Conservation (phyloP, 352 stramenopile genomes). For the Globisporangium emineosum region DNA sequence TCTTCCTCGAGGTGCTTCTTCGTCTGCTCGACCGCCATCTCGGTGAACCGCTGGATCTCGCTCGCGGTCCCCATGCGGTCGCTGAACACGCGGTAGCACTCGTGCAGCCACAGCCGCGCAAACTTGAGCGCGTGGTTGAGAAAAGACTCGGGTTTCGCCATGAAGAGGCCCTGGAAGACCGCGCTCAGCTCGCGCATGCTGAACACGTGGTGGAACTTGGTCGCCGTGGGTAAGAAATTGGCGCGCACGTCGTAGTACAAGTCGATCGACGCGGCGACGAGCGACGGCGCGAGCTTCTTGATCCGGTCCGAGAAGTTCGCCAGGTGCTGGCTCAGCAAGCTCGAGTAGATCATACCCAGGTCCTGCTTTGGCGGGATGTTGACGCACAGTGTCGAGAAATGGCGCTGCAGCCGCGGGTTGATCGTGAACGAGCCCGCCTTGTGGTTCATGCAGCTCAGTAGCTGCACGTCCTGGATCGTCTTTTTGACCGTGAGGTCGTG, state of each 20-base stretch:
- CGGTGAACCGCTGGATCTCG: slow-evolving; percentile 77
- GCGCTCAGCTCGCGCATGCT: slow-evolving; percentile 88
- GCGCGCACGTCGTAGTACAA: slow-evolving; percentile 67
- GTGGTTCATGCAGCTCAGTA: slow-evolving; percentile 90
- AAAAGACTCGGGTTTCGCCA: slow-evolving; percentile 60
- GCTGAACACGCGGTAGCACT: slow-evolving; percentile 90
- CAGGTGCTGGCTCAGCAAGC: slow-evolving; percentile 63
- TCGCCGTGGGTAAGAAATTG: slow-evolving; percentile 87
- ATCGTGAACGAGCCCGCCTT: slow-evolving; percentile 87
- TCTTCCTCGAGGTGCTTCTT: slow-evolving; percentile 89
- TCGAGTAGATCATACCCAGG: slow-evolving; percentile 67
- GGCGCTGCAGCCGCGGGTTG: slow-evolving; percentile 84
- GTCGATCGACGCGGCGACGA: slow-evolving; percentile 84
- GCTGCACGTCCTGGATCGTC: slow-evolving; percentile 86
- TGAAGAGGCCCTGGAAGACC: slow-evolving; percentile 86
- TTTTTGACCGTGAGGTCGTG: slow-evolving; percentile 86
- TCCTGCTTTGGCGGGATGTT: slow-evolving; percentile 65
- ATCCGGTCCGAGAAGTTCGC: slow-evolving; percentile 75
- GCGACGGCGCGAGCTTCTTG: slow-evolving; percentile 50
- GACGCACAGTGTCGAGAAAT: slow-evolving; percentile 84
- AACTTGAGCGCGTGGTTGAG: slow-evolving; percentile 60
- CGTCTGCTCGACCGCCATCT: slow-evolving; percentile 80
- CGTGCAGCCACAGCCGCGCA: slow-evolving; percentile 88
- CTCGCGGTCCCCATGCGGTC: slow-evolving; percentile 79
- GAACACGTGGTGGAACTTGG: slow-evolving; percentile 94